Base-by-base conservation (phyloP, 2,329 filamentous ascomycete species). In the Incumbomyces lentus region DNA sequence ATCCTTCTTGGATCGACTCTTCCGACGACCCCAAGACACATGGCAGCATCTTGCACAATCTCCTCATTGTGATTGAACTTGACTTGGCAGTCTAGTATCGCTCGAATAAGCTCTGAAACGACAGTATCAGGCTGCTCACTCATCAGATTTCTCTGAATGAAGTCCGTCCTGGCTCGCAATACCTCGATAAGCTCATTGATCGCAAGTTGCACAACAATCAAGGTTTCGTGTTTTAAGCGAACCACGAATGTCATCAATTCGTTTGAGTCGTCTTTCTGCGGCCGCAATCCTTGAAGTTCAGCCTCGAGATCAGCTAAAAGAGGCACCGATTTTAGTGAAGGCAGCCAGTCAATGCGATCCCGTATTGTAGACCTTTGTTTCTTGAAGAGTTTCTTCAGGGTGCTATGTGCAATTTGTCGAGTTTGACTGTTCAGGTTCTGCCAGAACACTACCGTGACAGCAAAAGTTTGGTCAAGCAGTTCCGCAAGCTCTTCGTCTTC, bases 1-100 rank as follows among this genome's bases (percentile, higher is more conserved):
- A 95, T 78, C 49, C 86, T 80, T 58, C 94, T 95, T 1, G 90
- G 83, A 62, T 98, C 93, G 17, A 98, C 69, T 54, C 89, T 95
- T 6, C 93, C 92, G 44, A 98, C 80, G 16, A 93, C 73, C 0
- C 93, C 93, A 33, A 98, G 73, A 53, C 86, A 92, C 58, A 84
- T 79, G 12, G 87, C 84, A 51, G 86, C 87, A 2, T 93, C 70
- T 14, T 78, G 71, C 42, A 81, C 74, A 46, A 96, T 84, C 6
- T 71, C 63, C 35, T 84, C 76, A 11, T 74, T 72, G 42, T 78
- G 76, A 53, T 82, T 85, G 64, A 92, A 92, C 52, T 83, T 87
- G 46, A 88, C 79, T 41, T 82, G 84, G 43, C 86, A 89, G 65
- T 96, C 89, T 8, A 99, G 75, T 10, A 98, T 71, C 11, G 85